Conservation (phyloP, 352 stramenopile species). For the Blastocystis sp. region DNA sequence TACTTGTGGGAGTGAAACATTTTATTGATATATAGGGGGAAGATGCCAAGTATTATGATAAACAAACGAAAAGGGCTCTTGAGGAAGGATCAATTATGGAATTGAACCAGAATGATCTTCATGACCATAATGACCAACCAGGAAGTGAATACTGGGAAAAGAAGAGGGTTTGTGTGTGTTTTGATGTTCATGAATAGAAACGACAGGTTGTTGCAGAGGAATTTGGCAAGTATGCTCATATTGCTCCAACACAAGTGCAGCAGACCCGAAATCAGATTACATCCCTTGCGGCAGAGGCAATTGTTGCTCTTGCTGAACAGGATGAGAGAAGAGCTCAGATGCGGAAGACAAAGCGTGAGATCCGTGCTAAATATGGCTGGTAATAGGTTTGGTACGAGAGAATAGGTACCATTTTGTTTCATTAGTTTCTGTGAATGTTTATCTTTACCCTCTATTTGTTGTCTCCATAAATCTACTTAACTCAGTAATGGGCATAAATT, state of each 20-base stretch:
- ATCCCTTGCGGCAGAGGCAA: slow-evolving; percentile 19
- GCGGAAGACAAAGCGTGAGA: slow-evolving; percentile 10
- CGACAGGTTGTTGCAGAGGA: not conserved
- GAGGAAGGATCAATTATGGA: slow-evolving; percentile 13
- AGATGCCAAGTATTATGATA: slow-evolving; percentile 52
- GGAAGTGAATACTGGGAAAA: slow-evolving; percentile 51
- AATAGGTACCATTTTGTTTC: slow-evolving; percentile 3
- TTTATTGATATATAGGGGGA: slow-evolving; percentile 5
- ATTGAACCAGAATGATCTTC: slow-evolving; percentile 22
- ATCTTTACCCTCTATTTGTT: too few relatives aligned
- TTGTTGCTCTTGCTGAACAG: slow-evolving; percentile 33
- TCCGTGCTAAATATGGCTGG: slow-evolving; percentile 52
- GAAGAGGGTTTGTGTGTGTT: not conserved
- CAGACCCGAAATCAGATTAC: slow-evolving; percentile 59
- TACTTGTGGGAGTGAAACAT: not conserved
- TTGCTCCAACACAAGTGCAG: slow-evolving; percentile 50
- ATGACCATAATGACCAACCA: not conserved
- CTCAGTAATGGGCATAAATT: not conserved
- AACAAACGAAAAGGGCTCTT: slow-evolving; percentile 19
- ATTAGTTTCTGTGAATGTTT: not conserved
- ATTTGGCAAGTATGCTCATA: slow-evolving; percentile 65
- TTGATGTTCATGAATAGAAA: slow-evolving; percentile 14
- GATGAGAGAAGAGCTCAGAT: slow-evolving; percentile 26
- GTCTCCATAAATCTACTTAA: too few relatives aligned
- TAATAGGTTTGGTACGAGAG: not conserved